Base-by-base conservation (phyloP, 352 stramenopile species). In the Elongisporangium senticosum region DNA sequence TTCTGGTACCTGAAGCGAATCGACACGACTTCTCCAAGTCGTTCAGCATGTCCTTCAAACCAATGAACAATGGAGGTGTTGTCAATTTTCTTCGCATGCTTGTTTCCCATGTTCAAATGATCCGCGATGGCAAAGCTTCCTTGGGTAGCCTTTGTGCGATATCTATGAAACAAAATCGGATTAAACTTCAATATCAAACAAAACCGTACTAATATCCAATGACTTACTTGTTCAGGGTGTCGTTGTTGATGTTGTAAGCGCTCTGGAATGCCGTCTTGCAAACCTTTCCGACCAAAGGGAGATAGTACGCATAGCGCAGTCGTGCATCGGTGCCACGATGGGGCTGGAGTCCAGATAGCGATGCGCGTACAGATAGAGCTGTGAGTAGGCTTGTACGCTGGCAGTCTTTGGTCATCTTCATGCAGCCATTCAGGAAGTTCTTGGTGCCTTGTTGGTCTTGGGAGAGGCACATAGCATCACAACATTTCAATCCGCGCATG, bases 241-340 rank as follows among this genome's bases (percentile, higher is more conserved):
- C 57, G 22, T 57, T 57, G 57, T 49, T 58, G 7, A 49, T 39
- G 39, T 63, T 63, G 51, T 49, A 63, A 13, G 39, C 57, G 5
- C 21, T 17, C 17, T 63, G 49, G 51, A 63, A 63, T 17, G 49
- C 49, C 7, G 22, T 4, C 22, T 37, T 37, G 22, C 49, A 39
- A 2, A 54, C 49, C 10, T 54, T 26, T 37, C 49, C 49, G 22
- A 54, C 22, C 19, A 54, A 39, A 21, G 49, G 49, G 20, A 54
- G 20, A 24, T 54, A 54, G 20, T 54, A 54, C 20, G 7, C 13
- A 26, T 54, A 54, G n/a, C 49, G 22, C 8, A 20, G 20, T 14
- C 49, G 49, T 24, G 1, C 22, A 26, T 14, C 49, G 2, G 24
- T 15, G 20, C 8, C 13, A 17, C 20, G 20, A 11, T 20, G 8